Evolutionary conservation across 768 basidiomycete species (phyloP).

Genomic region (Leccinum boreale): DNA sequence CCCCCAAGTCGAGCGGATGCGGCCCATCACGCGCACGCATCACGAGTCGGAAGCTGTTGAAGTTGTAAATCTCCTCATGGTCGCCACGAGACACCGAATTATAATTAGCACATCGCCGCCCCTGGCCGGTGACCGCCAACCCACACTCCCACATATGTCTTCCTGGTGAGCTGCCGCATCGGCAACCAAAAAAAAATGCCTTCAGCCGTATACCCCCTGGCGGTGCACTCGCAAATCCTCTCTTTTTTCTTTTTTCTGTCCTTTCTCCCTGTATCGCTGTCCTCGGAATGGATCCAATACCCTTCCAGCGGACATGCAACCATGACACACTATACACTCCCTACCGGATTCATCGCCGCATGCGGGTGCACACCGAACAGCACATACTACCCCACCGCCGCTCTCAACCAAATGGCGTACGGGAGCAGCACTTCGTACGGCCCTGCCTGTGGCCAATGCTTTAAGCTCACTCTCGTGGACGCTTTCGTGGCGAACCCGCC

Average conservation of each 20-base stretch:
- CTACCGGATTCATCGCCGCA: constrained; percentile 48
- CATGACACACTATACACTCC: constrained; percentile 70
- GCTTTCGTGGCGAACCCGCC: constrained; percentile 64
- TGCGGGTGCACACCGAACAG: constrained; percentile 74
- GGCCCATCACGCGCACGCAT: no score
- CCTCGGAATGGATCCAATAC: constrained; percentile 61
- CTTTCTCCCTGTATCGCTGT: constrained; percentile 21
- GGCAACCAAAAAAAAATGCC: constrained; percentile 14
- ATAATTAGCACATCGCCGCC: constrained; percentile 6
- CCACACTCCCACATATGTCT: constrained; percentile 13
- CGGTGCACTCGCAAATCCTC: constrained; percentile 14
- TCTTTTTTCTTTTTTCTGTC: constrained; percentile 23
- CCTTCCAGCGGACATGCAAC: constrained; percentile 62
- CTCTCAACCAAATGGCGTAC: constrained; percentile 75
- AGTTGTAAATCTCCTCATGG: not conserved
- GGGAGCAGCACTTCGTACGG: constrained; percentile 73
- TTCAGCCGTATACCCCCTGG: not conserved
- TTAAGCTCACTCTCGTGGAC: constrained; percentile 70
- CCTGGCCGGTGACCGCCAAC: not conserved
- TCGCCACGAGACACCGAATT: not conserved
- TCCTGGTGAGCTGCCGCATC: not conserved
- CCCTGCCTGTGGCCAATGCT: constrained; percentile 75
- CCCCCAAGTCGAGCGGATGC: not conserved
- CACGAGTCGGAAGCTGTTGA: not conserved
- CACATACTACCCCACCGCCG: constrained; percentile 72